Evolutionary conservation across 1,284 basidiomycete genomes (phyloP).

Genomic region (Cryptococcus sp.): DNA sequence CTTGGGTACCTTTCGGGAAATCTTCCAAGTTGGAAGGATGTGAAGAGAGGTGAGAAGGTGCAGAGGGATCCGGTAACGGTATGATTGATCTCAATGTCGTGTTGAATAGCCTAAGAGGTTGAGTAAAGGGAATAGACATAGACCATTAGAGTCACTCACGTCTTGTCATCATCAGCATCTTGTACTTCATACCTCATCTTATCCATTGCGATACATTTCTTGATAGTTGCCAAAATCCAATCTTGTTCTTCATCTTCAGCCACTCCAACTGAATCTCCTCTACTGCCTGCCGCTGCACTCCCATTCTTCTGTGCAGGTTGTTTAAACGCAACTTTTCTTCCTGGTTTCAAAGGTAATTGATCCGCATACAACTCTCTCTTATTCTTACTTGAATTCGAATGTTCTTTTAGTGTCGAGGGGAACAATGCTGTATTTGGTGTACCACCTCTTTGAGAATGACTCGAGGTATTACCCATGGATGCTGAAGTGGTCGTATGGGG

Average conservation of each 20-base stretch:
- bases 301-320: constrained; percentile 13
- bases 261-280: constrained; percentile 14
- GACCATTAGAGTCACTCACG: constrained; percentile 12
- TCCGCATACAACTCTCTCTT: constrained; percentile 28
- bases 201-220: constrained; percentile 41
- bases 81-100: constrained; percentile 50
- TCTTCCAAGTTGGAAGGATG: constrained; percentile 46
- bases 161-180: constrained; percentile 37
- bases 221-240: constrained; percentile 51
- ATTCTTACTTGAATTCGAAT: constrained; percentile 6
- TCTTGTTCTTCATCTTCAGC: constrained; percentile 30
- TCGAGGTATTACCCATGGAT: background rate
- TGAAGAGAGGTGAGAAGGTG: constrained; percentile 32
- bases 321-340: constrained; percentile 47
- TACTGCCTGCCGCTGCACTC: constrained; percentile 1
- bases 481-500: background rate
- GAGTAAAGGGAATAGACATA: background rate
- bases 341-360: constrained; percentile 48
- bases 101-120: constrained; percentile 28
- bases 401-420: constrained; percentile 1
- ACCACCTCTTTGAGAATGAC: background rate
- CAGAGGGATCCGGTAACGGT: constrained; percentile 47
- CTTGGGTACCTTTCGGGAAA: constrained; percentile 41
- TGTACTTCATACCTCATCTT: constrained; percentile 44
- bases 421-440: constrained; percentile 1